phyloP scores from a whole-genome alignment of 2,329 filamentous ascomycete genomes.

The Tolypocladium sp. region DNA sequence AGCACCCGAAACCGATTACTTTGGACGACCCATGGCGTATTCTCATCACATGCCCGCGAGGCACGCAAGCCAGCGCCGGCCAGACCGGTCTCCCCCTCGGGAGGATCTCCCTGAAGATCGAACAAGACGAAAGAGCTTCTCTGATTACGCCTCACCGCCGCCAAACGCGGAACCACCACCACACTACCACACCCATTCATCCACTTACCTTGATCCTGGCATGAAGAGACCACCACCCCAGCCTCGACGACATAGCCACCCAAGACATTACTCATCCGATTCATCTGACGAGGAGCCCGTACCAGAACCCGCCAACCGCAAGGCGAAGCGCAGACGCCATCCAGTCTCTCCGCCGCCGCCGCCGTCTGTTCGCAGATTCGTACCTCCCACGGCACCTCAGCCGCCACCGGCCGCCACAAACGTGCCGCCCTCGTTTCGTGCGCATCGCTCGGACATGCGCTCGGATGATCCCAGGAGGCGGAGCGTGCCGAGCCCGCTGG shows the following conservation, averaged over 20 bases:
- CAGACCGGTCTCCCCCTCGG: conserved; percentile 23
- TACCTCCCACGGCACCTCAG: conserved; percentile 17
- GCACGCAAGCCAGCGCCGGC: conserved; percentile 19
- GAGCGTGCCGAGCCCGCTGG: conserved; percentile 26
- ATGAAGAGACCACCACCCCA: conserved; percentile 17
- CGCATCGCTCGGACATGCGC: conserved; percentile 23
- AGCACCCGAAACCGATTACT: conserved; percentile 21
- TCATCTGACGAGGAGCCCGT: conserved; percentile 32
- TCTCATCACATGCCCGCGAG: conserved; percentile 33
- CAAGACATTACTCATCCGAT: conserved; percentile 30
- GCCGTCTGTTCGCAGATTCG: conserved; percentile 23
- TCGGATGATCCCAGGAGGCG: conserved; percentile 27
- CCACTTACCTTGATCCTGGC: conserved; percentile 25
- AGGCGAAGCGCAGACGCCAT: conserved; percentile 15
- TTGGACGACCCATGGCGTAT: conserved; percentile 26
- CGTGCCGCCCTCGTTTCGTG: conserved; percentile 15
- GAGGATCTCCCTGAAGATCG: conserved; percentile 30
- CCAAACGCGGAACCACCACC: conserved; percentile 19
- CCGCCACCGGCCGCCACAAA: conserved; percentile 15
- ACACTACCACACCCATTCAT: conserved; percentile 15
- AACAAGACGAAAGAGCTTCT: conserved; percentile 40
- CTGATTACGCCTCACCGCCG: conserved; percentile 35
- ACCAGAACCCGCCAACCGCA: conserved; percentile 10
- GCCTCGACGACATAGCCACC: conserved; percentile 40
- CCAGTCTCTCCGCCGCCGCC: conserved; percentile 18